Base-by-base conservation (phyloP, 768 basidiomycete species). In the Lactifluus rugatus region DNA sequence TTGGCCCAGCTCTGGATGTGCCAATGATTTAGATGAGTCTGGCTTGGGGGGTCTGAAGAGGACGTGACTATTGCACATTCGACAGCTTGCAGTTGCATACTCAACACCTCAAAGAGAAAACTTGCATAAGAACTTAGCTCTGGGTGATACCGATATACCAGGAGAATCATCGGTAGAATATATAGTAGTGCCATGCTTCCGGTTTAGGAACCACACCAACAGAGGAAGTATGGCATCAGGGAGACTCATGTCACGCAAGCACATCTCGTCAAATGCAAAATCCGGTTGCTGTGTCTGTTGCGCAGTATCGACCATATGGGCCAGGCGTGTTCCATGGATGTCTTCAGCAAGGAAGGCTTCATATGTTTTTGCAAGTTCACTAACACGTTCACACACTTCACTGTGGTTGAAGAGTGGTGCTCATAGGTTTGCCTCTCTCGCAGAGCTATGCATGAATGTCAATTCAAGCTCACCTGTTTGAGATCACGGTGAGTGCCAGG, bases 381-480 rank as follows among this genome's bases (percentile, higher is more conserved):
- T 17, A 11, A 47, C 32, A 26, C 31, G 26, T 47, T 19, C 9
- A 14, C 5, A 32, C 23, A 36, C 44, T n/a, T 54, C 45, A 14
- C 53, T 37, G 45, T 46, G 3, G 16, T 54, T 44, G 1, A 7
- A 34, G 23, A 54, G 44, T 17, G 46, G 5, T 14, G 45, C 53
- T n/a, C 32, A 17, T 16, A 61, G 21, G n/a, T 58, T 61, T 34
- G 49, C 49, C 26, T 52, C 46, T 21, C 56, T 36, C 3, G 23
- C 19, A 13, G 52, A 56, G 17, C 19, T 42, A 41, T 5, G 25
- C 60, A 61, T 61, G 25, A 57, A 58, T 5, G 47, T 61, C 13
- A 39, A 47, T 14, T 61, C 56, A 4, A 58, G 44, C 25, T 53
- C 60, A 13, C 66, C 66, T 67, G 32, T 34, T n/a, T 34, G 10